A percentile compares a stretch with the other conserved stretches of the same genome.
Evolutionary conservation across 2,329 filamentous ascomycete species (phyloP).

Genomic region (Drechslera avenae): DNA sequence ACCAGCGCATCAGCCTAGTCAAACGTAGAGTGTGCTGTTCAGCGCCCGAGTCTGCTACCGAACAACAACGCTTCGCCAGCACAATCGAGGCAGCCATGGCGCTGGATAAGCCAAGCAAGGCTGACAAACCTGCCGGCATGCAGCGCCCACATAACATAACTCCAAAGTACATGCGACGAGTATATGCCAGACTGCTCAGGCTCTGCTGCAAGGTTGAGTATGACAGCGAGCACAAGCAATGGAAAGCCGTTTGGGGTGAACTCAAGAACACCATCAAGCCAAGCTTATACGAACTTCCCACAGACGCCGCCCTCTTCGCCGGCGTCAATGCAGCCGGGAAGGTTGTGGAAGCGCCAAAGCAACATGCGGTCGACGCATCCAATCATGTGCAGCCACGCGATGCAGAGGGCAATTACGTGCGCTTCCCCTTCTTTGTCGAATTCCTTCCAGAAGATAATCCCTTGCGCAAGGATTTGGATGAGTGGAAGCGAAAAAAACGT

Average conservation of each 20-base stretch:
- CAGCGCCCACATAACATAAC: conserved; percentile 48
- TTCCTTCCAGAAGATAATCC: conserved; percentile 26
- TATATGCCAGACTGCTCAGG: conserved; percentile 51
- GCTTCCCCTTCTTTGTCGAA: conserved; percentile 34
- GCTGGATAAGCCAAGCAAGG: conserved; percentile 34
- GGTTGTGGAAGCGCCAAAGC: conserved; percentile 7
- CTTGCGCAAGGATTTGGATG: conserved; percentile 23
- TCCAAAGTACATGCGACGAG: conserved; percentile 52
- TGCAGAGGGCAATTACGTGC: conserved; percentile 20
- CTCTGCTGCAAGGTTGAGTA: conserved; percentile 52
- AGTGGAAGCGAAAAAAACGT: conserved; percentile 28
- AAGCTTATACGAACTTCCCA: conserved; percentile 21
- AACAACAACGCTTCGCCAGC: conserved; percentile 8
- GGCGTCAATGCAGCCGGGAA: conserved; percentile 35
- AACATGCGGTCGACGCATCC: conserved; percentile 2
- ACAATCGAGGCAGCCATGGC: conserved; percentile 26
- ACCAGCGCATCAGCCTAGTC: conserved; percentile 31
- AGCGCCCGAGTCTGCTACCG: neutral
- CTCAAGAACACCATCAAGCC: conserved; percentile 14
- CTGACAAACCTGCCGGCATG: conserved; percentile 28
- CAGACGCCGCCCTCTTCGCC: conserved; percentile 33
- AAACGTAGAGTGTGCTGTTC: conserved; percentile 25
- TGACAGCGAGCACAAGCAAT: conserved; percentile 35
- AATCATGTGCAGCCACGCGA: conserved; percentile 18
- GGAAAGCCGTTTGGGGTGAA: conserved; percentile 36